Evolutionary conservation across 805 yeast genomes (phyloP).

Genomic region (Cyberlindnera japonica): DNA sequence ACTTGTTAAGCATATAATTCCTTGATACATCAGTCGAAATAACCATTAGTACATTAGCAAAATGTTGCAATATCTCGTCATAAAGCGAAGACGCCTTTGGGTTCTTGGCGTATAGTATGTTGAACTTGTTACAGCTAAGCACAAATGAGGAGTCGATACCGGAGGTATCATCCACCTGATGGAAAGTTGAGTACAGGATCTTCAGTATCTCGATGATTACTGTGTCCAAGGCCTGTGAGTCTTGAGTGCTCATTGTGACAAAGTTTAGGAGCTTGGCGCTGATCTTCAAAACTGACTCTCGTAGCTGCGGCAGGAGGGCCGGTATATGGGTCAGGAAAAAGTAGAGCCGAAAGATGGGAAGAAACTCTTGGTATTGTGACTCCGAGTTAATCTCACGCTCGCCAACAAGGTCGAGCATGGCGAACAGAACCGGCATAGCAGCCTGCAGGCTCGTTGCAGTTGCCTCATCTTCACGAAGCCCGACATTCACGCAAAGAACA

Average conservation of each 20-base stretch:
- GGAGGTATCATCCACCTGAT: conserved; percentile 23
- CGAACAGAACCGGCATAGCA: conserved; percentile 15
- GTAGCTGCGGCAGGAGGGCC: conserved; percentile 10
- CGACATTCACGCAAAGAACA: conserved; percentile 18
- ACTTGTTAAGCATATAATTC: conserved; percentile 28
- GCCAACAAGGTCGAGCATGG: conserved; percentile 22
- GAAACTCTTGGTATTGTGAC: conserved; percentile 21
- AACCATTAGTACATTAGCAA: conserved; percentile 27
- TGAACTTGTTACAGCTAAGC: conserved; percentile 28
- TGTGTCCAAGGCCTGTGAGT: conserved; percentile 20
- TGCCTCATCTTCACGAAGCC: conserved; percentile 11
- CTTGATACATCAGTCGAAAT: conserved; percentile 21
- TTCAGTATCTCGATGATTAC: conserved; percentile 28
- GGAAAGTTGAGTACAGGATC: conserved; percentile 25
- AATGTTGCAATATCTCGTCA: conserved; percentile 26
- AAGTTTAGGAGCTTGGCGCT: conserved; percentile 26
- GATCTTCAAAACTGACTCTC: conserved; percentile 18
- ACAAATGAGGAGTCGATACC: conserved; percentile 28
- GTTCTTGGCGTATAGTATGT: conserved; percentile 19
- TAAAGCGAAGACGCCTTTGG: conserved; percentile 16
- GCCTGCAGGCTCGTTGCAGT: conserved; percentile 1
- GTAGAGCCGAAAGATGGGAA: conserved; percentile 28
- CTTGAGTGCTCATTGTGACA: conserved; percentile 22
- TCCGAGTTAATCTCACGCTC: conserved; percentile 27
- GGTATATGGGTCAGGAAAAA: conserved; percentile 23